Conservation (phyloP, 495 filamentous ascomycete species). For the Podospora tetraspora region DNA sequence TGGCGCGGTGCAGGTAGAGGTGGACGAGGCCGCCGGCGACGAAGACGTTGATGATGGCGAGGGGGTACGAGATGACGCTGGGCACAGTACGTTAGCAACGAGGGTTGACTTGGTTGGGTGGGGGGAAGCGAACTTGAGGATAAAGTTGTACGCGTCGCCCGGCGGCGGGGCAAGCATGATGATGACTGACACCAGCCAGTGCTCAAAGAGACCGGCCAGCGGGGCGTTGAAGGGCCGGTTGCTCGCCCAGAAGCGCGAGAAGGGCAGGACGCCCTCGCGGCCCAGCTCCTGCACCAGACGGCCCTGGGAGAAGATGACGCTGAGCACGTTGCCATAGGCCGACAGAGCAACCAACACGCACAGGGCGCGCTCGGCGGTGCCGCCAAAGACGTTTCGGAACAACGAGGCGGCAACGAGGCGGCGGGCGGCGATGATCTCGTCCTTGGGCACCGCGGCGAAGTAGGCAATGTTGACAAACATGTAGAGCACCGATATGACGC, state of each 20-base stretch:
- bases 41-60: constrained; percentile 56
- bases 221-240: constrained; percentile 61
- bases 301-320: constrained; percentile 64
- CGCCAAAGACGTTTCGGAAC: constrained; percentile 64
- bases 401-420: constrained; percentile 59
- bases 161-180: constrained; percentile 60
- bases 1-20: constrained; percentile 48
- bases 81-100: constrained; percentile 7
- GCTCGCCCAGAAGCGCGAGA: constrained; percentile 57
- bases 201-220: constrained; percentile 55
- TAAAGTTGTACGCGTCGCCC: constrained; percentile 61
- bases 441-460: constrained; percentile 61
- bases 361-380: constrained; percentile 51
- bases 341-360: constrained; percentile 69
- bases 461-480: constrained; percentile 69
- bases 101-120: neutral
- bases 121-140: constrained; percentile 47
- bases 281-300: constrained; percentile 62
- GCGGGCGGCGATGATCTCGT: constrained; percentile 55
- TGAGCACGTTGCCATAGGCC: constrained; percentile 65
- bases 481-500: constrained; percentile 57
- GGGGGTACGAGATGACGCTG: constrained; percentile 56
- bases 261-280: constrained; percentile 60
- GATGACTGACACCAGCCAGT: constrained; percentile 55
- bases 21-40: constrained; percentile 52